A percentile compares a stretch with the other conserved stretches of the same genome.
Evolutionary conservation across 805 yeast genomes (phyloP).

Genomic region (Nakazawaea wyomingensis): DNA sequence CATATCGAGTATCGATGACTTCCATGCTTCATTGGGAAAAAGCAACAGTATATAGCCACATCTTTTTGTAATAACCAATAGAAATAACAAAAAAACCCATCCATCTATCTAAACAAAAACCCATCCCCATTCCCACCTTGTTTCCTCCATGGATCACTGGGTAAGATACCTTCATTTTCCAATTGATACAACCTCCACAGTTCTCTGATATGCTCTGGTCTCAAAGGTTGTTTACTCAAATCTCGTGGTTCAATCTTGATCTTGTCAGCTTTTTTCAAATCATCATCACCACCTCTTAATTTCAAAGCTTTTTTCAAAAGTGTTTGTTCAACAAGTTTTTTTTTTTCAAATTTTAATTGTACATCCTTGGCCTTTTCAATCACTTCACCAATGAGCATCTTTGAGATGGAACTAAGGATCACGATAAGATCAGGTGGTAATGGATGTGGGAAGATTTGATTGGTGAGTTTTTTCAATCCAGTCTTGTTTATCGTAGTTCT

Average conservation of each 20-base stretch:
- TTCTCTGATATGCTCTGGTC: constrained; percentile 81
- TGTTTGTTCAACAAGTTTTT: constrained; percentile 31
- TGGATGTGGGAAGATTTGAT: constrained; percentile 72
- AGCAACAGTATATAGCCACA: no score
- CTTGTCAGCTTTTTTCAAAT: constrained; percentile 21
- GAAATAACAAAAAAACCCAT: no score
- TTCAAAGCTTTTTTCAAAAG: constrained; percentile 36
- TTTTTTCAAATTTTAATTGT: constrained; percentile 50
- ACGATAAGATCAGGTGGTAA: constrained; percentile 77
- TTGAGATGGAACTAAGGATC: constrained; percentile 79
- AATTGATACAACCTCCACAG: constrained; percentile 76
- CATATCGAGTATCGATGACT: background rate
- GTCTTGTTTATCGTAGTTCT: constrained; percentile 69
- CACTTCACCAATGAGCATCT: constrained; percentile 85
- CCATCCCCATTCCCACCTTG: constrained; percentile 75
- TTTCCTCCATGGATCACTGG: constrained; percentile 56
- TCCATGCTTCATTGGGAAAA: background rate
- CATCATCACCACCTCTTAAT: constrained; percentile 32
- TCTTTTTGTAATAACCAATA: no score
- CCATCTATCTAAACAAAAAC: constrained; percentile 62
- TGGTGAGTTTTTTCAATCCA: constrained; percentile 76
- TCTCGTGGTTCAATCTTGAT: constrained; percentile 6
- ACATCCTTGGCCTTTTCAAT: constrained; percentile 76
- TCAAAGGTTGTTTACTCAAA: constrained; percentile 48
- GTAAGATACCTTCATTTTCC: constrained; percentile 61